Evolutionary conservation across 805 yeast species (phyloP), one percentile per base, ranked within the genome.

Genomic region (Debaryomyces castellii): DNA sequence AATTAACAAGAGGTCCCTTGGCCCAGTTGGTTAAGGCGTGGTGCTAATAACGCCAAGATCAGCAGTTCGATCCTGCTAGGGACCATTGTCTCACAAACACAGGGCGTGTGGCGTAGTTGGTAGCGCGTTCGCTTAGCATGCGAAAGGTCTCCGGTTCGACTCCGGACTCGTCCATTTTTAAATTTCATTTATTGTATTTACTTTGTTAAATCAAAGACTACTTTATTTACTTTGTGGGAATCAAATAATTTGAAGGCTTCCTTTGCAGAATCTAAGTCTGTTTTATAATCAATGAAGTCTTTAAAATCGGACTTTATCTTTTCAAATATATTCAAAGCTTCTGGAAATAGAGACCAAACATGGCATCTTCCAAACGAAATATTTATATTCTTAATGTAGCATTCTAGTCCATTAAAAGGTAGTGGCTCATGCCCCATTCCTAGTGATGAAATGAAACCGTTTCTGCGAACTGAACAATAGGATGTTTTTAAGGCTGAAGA

Each of bases 61-160:
- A 81, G 86, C 88, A 80, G 88, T 82, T 82, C 88, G 88, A 82
- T 81, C 88, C 88, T 80, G 88, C 86, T 81, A 82, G 86, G 86
- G 86, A 82, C 81, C 88, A 82, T 59, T 67, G 5, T 5, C 17
- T 12, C 10, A 11, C 8, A 23, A n/a, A n/a, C n/a, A n/a, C n/a
- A 34, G 66, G 74, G 73, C 74, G 73, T 69, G 72, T 69, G 73
- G 74, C 74, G 74, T 62, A 69, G 74, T 68, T 69, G 74, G 74
- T 69, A 69, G 74, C 74, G 74, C 73, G 74, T 68, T 67, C 73
- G 64, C 74, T 69, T 69, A 65, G 74, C 74, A 69, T 67, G 75
- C 66, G 74, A 68, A 69, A 69, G 74, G 75, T 69, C 75, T 67
- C 71, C 66, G 73, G 74, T 69, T 64, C 70, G 69, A 64, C 64